These are phyloP conservation scores for Tuber magnatum DNA, from an alignment of 495 filamentous ascomycete genomes.

Conservation along the genomic window DNA sequence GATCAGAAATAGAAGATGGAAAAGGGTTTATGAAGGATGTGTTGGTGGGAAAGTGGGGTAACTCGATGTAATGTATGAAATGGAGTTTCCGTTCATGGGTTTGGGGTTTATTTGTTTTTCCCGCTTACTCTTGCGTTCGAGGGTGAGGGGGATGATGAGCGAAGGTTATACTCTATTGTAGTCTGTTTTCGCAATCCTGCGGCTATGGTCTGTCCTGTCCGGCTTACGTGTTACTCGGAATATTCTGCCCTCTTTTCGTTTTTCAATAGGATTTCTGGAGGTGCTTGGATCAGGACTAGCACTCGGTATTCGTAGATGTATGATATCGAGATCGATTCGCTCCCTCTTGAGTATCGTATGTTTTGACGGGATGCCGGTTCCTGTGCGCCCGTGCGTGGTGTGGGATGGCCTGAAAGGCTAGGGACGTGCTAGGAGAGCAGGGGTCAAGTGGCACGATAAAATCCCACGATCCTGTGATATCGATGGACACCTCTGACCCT, in stretches of 20 bases:
- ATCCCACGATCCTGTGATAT: neutral
- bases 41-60: neutral
- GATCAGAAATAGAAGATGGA: neutral
- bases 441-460: neutral
- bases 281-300: neutral
- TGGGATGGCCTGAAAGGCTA: neutral
- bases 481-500: neutral
- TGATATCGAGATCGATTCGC: neutral
- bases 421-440: neutral
- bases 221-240: neutral
- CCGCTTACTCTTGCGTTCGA: neutral
- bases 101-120: neutral
- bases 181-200: neutral
- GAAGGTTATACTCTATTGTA: neutral
- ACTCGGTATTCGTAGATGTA: neutral
- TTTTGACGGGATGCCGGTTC: neutral
- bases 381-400: neutral
- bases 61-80: neutral
- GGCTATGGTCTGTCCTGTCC: neutral
- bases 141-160: neutral
- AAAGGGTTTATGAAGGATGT: neutral
- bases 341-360: neutral
- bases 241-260: neutral
- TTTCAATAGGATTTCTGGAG: neutral
- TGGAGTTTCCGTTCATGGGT: slow-evolving; percentile 2